Evolutionary conservation across 495 filamentous ascomycete genomes (phyloP), one percentile per base, ranked within the genome.

Genomic region (Neurospora sp.): DNA sequence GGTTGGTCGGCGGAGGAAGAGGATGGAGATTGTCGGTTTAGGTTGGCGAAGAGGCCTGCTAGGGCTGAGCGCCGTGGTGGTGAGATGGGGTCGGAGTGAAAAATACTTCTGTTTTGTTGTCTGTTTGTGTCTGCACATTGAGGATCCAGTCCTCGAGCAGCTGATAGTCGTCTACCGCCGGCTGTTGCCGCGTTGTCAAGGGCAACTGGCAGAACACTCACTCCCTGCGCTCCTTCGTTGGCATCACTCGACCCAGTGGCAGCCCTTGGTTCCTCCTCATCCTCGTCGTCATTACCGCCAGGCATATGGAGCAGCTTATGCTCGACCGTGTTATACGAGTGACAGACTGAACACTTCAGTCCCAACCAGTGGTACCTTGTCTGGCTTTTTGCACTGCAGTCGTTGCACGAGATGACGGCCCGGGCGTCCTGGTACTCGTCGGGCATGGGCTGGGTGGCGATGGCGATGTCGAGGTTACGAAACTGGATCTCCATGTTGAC

Each of bases 401-500:
- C 96, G 80, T 98, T 98, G 79, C 96, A 99, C 71, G 91, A 91
- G 69, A 98, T 87, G 69, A 93, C 85, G 61, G 93, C 94, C 72
- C 89, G 90, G 7, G 93, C 92, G 77, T 93, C 90, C 73, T 84
- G 87, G 78, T 94, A 97, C 69, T 94, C 91, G 4, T 83, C 79
- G 11, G 95, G 96, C 93, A 99, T 98, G 10, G 96, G 96, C 77
- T 99, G 96, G 22, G 83, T 86, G 73, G 93, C 87, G 74, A 99
- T 97, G 9, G 90, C 89, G 31, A 92, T 87, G 80, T 97, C 94
- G 35, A 97, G 84, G 74, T 95, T 94, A 69, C 93, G 89, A 83
- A 98, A 99, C 73, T 94, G 94, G 38, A 91, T 88, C 77, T 98
- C 96, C 96, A 99, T 98, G 82, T 99, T 99, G 74, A 92, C 88